A percentile compares a stretch with the other conserved stretches of the same genome.
phyloP scores from a whole-genome alignment of 2,329 filamentous ascomycete species.

The Claviceps sp. region DNA sequence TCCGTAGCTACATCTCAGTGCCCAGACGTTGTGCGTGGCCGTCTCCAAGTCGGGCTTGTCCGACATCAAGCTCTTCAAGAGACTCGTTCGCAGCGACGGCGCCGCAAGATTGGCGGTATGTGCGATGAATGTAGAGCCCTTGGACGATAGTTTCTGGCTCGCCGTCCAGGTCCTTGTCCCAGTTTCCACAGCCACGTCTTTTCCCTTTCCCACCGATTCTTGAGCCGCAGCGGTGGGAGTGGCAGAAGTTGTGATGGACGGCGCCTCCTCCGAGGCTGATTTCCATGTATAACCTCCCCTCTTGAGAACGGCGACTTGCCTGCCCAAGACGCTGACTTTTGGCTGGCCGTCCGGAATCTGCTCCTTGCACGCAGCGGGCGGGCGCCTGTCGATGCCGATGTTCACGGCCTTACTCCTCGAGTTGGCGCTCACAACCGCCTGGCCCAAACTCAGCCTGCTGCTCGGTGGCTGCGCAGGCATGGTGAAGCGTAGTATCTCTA shows the following conservation, averaged over 20 bases:
- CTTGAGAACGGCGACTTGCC: slow-evolving; percentile 63
- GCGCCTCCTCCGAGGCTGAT: neutral
- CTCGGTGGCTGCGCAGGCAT: slow-evolving; percentile 78
- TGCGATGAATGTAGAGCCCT: slow-evolving; percentile 44
- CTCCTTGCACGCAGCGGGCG: slow-evolving; percentile 49
- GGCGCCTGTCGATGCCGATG: slow-evolving; percentile 55
- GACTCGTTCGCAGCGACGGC: slow-evolving; percentile 27
- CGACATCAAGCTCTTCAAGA: slow-evolving; percentile 34
- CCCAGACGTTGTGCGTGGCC: slow-evolving; percentile 48
- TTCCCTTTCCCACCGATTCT: neutral
- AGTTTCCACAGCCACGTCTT: slow-evolving; percentile 4
- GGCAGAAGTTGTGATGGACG: neutral
- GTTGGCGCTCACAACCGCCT: slow-evolving; percentile 73
- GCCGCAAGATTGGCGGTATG: slow-evolving; percentile 27
- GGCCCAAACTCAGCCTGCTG: slow-evolving; percentile 69
- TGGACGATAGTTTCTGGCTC: slow-evolving; percentile 37
- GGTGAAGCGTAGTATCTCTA: slow-evolving; percentile 60
- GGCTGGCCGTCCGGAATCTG: slow-evolving; percentile 67
- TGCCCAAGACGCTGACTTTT: slow-evolving; percentile 55
- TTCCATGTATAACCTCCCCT: slow-evolving; percentile 53
- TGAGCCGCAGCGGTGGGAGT: neutral
- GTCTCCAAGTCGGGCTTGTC: slow-evolving; percentile 35
- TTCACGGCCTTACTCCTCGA: slow-evolving; percentile 63
- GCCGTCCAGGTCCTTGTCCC: slow-evolving; percentile 30
- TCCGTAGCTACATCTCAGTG: slow-evolving; percentile 21